These are phyloP conservation scores for Aspergillus coremiiformis DNA, from an alignment of 495 filamentous ascomycete genomes.

Conservation along the genomic window DNA sequence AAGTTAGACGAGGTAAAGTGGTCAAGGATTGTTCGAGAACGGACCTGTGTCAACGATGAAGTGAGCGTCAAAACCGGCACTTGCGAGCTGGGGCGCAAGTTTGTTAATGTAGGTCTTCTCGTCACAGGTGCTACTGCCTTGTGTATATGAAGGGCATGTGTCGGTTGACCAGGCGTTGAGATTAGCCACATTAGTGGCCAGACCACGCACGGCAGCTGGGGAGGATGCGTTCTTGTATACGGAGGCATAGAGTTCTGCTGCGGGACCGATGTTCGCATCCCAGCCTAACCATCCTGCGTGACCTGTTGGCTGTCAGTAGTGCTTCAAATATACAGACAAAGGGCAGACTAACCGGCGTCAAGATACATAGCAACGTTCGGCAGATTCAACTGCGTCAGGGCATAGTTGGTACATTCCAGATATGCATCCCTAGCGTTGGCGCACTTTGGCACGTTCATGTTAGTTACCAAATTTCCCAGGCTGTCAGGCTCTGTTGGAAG, in stretches of 20 bases:
- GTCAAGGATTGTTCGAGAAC: background rate
- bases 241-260: conserved; percentile 58
- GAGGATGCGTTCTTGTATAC: conserved; percentile 59
- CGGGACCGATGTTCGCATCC: conserved; percentile 67
- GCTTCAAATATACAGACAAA: background rate
- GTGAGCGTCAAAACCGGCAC: conserved; percentile 60
- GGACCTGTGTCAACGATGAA: conserved; percentile 61
- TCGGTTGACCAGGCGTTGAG: conserved; percentile 57
- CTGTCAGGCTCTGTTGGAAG: conserved; percentile 65
- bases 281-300: conserved; percentile 73
- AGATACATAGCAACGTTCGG: conserved; percentile 79
- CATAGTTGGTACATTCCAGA: conserved; percentile 63
- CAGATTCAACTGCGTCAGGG: conserved; percentile 61
- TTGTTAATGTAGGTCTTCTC: conserved; percentile 67
- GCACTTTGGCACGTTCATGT: conserved; percentile 56
- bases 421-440: conserved; percentile 55
- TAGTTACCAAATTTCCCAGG: conserved; percentile 75
- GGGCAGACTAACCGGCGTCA: conserved; percentile 51
- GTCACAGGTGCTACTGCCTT: conserved; percentile 47
- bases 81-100: conserved; percentile 53
- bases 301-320: conserved; percentile 13
- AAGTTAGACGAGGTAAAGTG: background rate
- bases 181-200: conserved; percentile 73
- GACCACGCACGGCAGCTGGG: conserved; percentile 60
- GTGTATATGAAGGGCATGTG: conserved; percentile 39